phyloP scores from a whole-genome alignment of 441 rosid species.

The Adansonia madagascariensis region DNA sequence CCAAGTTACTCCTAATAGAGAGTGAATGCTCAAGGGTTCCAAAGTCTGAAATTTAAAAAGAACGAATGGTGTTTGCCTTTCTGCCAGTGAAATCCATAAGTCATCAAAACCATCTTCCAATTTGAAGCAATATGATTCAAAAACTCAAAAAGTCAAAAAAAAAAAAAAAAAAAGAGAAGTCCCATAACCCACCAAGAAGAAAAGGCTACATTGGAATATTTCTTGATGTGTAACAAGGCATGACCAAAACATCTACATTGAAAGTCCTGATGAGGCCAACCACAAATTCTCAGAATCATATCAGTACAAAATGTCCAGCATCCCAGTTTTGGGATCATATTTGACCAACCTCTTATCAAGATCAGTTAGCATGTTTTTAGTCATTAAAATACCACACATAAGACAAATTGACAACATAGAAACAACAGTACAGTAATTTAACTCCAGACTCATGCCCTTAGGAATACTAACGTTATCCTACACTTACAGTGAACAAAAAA shows the following conservation, averaged over 20 bases:
- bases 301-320: background rate
- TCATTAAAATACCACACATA: background rate
- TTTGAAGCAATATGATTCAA: slow-evolving; percentile 11
- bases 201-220: slow-evolving; percentile 10
- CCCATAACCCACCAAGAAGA: background rate
- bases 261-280: background rate
- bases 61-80: slow-evolving; percentile 43
- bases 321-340: background rate
- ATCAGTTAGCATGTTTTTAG: background rate
- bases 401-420: background rate
- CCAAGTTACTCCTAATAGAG: slow-evolving; percentile 11
- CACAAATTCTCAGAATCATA: slow-evolving; percentile 9
- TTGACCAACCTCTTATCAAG: background rate
- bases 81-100: slow-evolving; percentile 46
- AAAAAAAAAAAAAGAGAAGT: no score
- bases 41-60: slow-evolving; percentile 48
- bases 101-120: slow-evolving; percentile 26
- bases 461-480: background rate
- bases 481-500: background rate
- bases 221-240: background rate
- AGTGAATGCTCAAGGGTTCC: slow-evolving; percentile 56
- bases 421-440: background rate
- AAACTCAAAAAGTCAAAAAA: slow-evolving; percentile 9
- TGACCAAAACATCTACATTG: background rate
- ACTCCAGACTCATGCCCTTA: background rate